Evolutionary conservation across 2,329 filamentous ascomycete species (phyloP), one percentile per base, ranked within the genome.

Genomic region (Tolypocladium sp.): DNA sequence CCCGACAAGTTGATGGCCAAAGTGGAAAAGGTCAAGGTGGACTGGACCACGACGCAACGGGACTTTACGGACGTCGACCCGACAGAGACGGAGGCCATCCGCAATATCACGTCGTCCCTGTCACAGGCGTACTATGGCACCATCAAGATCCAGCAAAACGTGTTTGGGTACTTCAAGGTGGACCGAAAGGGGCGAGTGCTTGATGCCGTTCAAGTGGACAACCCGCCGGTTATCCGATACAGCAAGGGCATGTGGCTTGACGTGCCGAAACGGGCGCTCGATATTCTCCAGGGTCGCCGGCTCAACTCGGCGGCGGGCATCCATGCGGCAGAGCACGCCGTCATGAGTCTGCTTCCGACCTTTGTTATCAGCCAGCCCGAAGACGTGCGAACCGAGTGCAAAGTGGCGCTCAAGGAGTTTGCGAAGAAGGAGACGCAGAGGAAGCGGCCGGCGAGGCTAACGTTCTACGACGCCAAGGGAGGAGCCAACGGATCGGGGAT

Each of bases 121-220:
- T 89, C 82, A 0, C 82, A 85, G 61, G 93, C 92, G 1, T 97
- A 91, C 74, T 92, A 91, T 69, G 94, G 94, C 41, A 78, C 84
- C 0, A 93, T 99, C 70, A 88, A 89, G 66, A 92, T 97, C 67
- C 85, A 88, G 63, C 89, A 93, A 64, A 88, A 90, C 37, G 92
- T 99, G 2, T 97, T 95, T 71, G 94, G 94, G 2, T 99, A 94
- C 77, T 97, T 97, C 82, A 97, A 97, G 71, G 78, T 97, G n/a
- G 92, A 97, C 73, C 89, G 88, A 69, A 88, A 86, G 65, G 84
- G 89, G 2, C 86, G 91, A 2, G 90, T 97, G 59, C 82, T 97
- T 17, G 94, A 99, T 70, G 93, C 93, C 2, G 88, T 97, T 0
- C 85, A 93, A 61, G 92, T 97, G 27, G 91, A 97, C 71, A 96